These are phyloP conservation scores for Multifurca ochricompacta DNA, from an alignment of 768 basidiomycete species.

Conservation along the genomic window DNA sequence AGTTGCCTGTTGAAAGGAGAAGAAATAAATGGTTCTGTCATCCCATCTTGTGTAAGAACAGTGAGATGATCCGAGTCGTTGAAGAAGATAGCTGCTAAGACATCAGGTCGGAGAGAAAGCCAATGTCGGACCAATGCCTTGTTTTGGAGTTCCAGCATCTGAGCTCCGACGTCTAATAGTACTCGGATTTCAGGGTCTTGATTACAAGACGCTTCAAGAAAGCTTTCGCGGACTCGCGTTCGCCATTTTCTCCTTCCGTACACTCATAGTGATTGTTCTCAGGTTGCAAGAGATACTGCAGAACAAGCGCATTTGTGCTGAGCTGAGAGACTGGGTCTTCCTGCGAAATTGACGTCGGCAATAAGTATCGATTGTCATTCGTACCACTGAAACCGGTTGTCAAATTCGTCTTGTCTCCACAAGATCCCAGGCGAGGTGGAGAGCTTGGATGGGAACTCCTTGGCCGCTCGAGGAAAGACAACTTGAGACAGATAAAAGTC, in stretches of 20 bases:
- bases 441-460: conserved; percentile 41
- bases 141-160: conserved; percentile 46
- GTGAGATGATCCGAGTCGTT: conserved; percentile 29
- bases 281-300: conserved; percentile 31
- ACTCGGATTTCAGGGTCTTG: conserved; percentile 37
- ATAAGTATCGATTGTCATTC: conserved; percentile 37
- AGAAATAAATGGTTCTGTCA: conserved; percentile 29
- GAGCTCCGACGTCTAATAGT: conserved; percentile 48
- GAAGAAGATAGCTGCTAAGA: conserved; percentile 38
- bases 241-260: conserved; percentile 4
- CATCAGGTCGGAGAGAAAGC: conserved; percentile 28
- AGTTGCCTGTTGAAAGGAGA: conserved; percentile 34
- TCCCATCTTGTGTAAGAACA: conserved; percentile 33
- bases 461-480: conserved; percentile 45
- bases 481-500: conserved; percentile 40
- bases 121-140: conserved; percentile 33
- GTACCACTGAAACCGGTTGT: conserved; percentile 52
- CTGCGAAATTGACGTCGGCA: conserved; percentile 33
- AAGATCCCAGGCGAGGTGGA: conserved; percentile 48
- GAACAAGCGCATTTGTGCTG: conserved; percentile 42
- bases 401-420: conserved; percentile 31
- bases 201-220: conserved; percentile 29
- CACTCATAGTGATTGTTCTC: conserved; percentile 36
- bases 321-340: conserved; percentile 33
- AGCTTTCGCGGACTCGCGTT: conserved; percentile 19